Conservation (phyloP, 2,329 filamentous ascomycete species). For the Plectosphaerella sp. region DNA sequence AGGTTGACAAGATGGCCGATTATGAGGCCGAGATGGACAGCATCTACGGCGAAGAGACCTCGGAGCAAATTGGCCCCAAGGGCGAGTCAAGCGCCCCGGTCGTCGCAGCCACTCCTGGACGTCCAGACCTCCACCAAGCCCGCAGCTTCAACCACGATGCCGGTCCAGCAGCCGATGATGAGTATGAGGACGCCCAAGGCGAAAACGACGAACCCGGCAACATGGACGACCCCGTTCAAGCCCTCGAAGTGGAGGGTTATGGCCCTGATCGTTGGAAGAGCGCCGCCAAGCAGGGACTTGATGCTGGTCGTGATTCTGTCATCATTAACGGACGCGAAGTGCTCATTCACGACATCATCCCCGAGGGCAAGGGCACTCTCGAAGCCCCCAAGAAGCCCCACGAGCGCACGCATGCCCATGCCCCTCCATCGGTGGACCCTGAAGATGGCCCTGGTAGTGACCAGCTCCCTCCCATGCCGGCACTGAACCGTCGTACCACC, state of each 20-base stretch:
- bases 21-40: slow-evolving; percentile 58
- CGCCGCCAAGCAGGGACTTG: slow-evolving; percentile 56
- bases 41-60: slow-evolving; percentile 49
- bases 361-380: slow-evolving; percentile 60
- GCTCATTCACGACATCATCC: slow-evolving; percentile 57
- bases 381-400: slow-evolving; percentile 43
- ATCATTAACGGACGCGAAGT: slow-evolving; percentile 68
- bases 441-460: slow-evolving; percentile 32
- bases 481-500: slow-evolving; percentile 55
- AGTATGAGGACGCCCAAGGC: slow-evolving; percentile 23
- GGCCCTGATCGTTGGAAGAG: slow-evolving; percentile 72
- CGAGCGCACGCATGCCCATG: slow-evolving; percentile 14
- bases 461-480: slow-evolving; percentile 54
- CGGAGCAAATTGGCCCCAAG: background rate
- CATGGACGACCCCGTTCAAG: slow-evolving; percentile 59
- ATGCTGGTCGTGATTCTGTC: slow-evolving; percentile 66
- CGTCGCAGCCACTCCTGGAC: background rate
- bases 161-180: slow-evolving; percentile 15
- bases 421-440: slow-evolving; percentile 9
- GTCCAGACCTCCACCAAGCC: background rate
- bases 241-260: slow-evolving; percentile 72
- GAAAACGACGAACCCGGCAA: slow-evolving; percentile 19
- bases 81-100: background rate
- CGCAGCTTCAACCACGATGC: slow-evolving; percentile 73
- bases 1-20: slow-evolving; percentile 52